phyloP scores from a whole-genome alignment of 805 yeast genomes.

The Teunomyces cretensis region DNA sequence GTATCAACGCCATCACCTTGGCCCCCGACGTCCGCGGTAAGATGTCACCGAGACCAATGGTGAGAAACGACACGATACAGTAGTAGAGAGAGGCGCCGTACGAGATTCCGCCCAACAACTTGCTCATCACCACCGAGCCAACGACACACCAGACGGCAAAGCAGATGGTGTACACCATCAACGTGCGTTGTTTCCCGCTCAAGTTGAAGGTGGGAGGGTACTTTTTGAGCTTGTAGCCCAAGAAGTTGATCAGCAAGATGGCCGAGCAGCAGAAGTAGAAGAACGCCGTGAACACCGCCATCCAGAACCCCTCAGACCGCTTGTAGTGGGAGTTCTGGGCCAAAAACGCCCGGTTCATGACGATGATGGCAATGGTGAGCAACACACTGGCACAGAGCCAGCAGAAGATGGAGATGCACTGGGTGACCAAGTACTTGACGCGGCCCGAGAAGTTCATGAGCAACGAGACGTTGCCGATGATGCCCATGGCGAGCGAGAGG shows the following conservation, averaged over 20 bases:
- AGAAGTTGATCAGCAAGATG: constrained; percentile 54
- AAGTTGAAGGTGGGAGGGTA: constrained; percentile 74
- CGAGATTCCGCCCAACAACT: constrained; percentile 31
- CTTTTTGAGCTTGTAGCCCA: constrained; percentile 57
- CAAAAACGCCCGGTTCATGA: constrained; percentile 30
- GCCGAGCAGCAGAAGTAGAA: constrained; percentile 60
- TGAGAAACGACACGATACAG: constrained; percentile 69
- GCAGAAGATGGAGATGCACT: constrained; percentile 57
- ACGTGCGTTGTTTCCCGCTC: constrained; percentile 62
- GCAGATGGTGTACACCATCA: constrained; percentile 69
- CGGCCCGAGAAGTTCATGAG: constrained; percentile 65
- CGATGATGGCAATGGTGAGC: constrained; percentile 41
- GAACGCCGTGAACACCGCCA: constrained; percentile 63
- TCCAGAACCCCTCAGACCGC: constrained; percentile 74
- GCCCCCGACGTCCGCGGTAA: constrained; percentile 54
- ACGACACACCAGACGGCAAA: constrained; percentile 68
- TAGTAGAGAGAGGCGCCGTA: constrained; percentile 73
- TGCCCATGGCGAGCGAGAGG: constrained; percentile 62
- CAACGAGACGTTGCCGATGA: constrained; percentile 66
- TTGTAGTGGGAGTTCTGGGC: constrained; percentile 12
- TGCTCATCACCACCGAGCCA: constrained; percentile 54
- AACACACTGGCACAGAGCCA: constrained; percentile 62
- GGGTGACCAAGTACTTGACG: constrained; percentile 60
- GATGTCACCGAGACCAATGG: constrained; percentile 81
- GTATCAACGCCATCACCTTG: constrained; percentile 58